phyloP scores from a whole-genome alignment of 2,329 filamentous ascomycete genomes.

The Aureobasidium lini region DNA sequence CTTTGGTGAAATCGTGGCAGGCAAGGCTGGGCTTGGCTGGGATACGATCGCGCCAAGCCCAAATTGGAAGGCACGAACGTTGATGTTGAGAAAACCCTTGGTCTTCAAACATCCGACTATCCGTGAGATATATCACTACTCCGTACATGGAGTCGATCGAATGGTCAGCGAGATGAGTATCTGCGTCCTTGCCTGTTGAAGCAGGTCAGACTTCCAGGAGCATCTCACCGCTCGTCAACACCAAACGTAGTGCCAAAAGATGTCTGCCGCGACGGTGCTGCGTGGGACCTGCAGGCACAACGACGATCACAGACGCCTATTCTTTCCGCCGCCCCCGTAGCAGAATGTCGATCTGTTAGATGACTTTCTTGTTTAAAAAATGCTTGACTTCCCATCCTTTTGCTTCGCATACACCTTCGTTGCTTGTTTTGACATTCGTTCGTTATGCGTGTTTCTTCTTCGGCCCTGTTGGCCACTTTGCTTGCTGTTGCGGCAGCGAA shows the following conservation, averaged over 20 bases:
- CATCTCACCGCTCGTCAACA: neutral
- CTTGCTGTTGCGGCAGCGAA: slow-evolving; percentile 1
- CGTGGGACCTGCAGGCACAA: slow-evolving; percentile 3
- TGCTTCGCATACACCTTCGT: neutral
- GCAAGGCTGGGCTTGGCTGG: neutral
- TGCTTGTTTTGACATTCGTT: slow-evolving; percentile 1
- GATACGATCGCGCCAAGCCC: slow-evolving; percentile 6
- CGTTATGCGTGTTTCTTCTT: slow-evolving; percentile 11
- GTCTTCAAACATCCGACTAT: neutral
- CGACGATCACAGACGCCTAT: slow-evolving; percentile 8
- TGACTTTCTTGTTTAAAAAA: neutral
- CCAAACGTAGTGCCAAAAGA: slow-evolving; percentile 7
- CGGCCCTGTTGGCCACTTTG: slow-evolving; percentile 3
- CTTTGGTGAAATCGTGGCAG: neutral
- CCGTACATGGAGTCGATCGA: neutral
- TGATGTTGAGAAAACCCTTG: neutral
- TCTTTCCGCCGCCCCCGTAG: slow-evolving; percentile 2
- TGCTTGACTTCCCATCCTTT: neutral
- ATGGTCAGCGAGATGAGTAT: neutral
- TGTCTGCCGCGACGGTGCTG: neutral
- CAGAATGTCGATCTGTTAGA: neutral
- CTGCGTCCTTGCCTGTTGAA: neutral
- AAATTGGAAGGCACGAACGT: slow-evolving; percentile 1
- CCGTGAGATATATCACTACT: neutral
- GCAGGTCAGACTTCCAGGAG: neutral